Base-by-base conservation (phyloP, 768 basidiomycete species). In the Xerocomellus intermedius region DNA sequence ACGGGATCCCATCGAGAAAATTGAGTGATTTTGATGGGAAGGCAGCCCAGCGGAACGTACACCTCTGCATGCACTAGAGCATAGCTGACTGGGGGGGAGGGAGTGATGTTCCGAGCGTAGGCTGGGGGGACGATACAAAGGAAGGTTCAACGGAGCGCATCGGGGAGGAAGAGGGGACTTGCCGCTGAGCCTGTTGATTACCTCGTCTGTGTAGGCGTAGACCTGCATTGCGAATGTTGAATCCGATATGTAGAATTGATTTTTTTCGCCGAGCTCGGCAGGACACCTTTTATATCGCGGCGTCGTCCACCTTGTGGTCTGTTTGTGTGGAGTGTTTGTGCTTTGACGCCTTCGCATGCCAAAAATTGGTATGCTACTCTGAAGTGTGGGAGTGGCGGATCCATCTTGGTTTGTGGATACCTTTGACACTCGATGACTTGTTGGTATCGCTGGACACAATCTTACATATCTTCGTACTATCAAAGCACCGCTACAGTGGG, bases 21-120 rank as follows among this genome's bases (percentile, higher is more conserved):
- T 14, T 51, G 53, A 14, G 5, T 36, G 28, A 50, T 42, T 43
- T 45, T 35, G 7, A 60, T 43, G 19, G 59, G 59, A 9, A 60
- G 58, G 32, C 1, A 44, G 16, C 49, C 58, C 0, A 0, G 14
- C 12, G 46, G 49, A 12, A 56, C 21, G 17, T 14, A 5, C n/a
- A 61, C 49, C 21, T 51, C 42, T 36, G 32, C 41, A 21, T 48
- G 58, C 16, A 56, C 1, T 5, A 56, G 42, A 12, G 9, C 1
- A 14, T 60, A 60, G 13, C 16, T 4, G 16, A 26, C 26, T 2
- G 9, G 26, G n/a, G 38, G 41, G 10, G 35, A 14, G 8, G 19
- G 52, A 16, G 32, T 22, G 4, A 55, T 8, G 42, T 32, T 48
- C 32, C 4, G 10, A 5, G 53, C 53, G 14, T 48, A 52, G 8